Conservation (phyloP, 1,284 basidiomycete genomes). For the Cutaneotrichosporon dermatis region DNA sequence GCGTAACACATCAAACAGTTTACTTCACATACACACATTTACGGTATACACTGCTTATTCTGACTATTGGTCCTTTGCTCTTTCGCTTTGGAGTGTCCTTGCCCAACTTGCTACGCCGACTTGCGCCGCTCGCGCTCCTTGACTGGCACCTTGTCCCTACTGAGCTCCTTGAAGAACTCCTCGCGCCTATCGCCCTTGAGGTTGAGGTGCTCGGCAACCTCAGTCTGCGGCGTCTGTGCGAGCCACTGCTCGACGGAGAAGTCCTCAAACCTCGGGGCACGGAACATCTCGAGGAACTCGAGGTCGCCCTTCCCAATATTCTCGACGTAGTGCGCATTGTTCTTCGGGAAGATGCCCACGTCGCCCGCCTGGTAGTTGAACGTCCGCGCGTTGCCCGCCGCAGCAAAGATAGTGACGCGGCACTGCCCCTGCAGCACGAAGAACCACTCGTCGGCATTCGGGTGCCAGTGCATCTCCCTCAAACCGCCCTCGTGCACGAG, state of each 20-base stretch:
- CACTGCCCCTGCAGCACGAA: constrained; percentile 53
- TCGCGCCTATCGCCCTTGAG: constrained; percentile 16
- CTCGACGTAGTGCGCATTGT: constrained; percentile 63
- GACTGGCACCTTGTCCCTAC: constrained; percentile 24
- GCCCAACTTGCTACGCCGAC: constrained; percentile 2
- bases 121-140: constrained; percentile 11
- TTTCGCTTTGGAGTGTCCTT: too few species aligned
- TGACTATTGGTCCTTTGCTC: too few species aligned
- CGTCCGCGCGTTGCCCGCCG: constrained; percentile 60
- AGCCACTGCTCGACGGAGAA: constrained; percentile 63
- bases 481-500: constrained; percentile 65
- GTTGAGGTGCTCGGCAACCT: constrained; percentile 54
- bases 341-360: constrained; percentile 56
- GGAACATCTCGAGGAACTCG: constrained; percentile 63
- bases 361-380: constrained; percentile 66
- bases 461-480: constrained; percentile 64
- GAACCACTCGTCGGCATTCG: constrained; percentile 54
- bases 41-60: too few species aligned
- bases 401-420: constrained; percentile 63
- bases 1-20: too few species aligned
- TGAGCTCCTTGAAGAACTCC: constrained; percentile 20
- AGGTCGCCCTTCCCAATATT: constrained; percentile 63
- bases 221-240: constrained; percentile 58
- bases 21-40: too few species aligned
- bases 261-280: constrained; percentile 56